Conservation (phyloP, 2,329 filamentous ascomycete species). For the Pseudovirgaria hyperparasitica region DNA sequence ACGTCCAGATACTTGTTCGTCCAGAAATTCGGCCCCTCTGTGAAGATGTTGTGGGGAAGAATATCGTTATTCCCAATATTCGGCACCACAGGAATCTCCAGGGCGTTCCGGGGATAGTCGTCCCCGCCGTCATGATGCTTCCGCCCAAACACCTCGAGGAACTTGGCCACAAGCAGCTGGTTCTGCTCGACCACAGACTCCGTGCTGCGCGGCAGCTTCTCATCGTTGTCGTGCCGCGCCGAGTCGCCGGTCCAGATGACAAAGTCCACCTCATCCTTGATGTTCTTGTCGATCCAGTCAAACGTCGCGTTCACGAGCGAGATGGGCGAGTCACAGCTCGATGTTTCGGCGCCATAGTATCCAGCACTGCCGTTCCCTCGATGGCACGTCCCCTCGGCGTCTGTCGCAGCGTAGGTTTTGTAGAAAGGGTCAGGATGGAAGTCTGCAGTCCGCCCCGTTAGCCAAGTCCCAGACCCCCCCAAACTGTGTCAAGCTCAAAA, state of each 20-base stretch:
- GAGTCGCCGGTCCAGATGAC: slow-evolving; percentile 89
- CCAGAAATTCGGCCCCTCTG: slow-evolving; percentile 75
- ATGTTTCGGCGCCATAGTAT: slow-evolving; percentile 70
- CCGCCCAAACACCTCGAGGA: slow-evolving; percentile 58
- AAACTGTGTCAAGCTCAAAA: slow-evolving; percentile 4
- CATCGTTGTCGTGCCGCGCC: slow-evolving; percentile 79
- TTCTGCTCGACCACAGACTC: slow-evolving; percentile 71
- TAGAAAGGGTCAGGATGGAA: slow-evolving; percentile 87
- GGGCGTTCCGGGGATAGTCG: slow-evolving; percentile 40
- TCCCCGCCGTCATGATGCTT: slow-evolving; percentile 35
- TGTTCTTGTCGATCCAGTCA: slow-evolving; percentile 68
- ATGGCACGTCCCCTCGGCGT: slow-evolving; percentile 62
- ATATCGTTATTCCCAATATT: slow-evolving; percentile 97
- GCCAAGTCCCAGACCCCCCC: neutral
- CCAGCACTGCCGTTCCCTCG: slow-evolving; percentile 64
- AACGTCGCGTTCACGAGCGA: slow-evolving; percentile 79
- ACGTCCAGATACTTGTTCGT: slow-evolving; percentile 63
- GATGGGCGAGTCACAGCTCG: slow-evolving; percentile 76
- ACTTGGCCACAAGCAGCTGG: slow-evolving; percentile 59
- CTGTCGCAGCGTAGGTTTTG: slow-evolving; percentile 61
- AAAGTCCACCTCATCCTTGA: slow-evolving; percentile 74
- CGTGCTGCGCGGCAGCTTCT: slow-evolving; percentile 60
- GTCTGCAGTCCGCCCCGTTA: slow-evolving; percentile 42
- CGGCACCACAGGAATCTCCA: slow-evolving; percentile 70
- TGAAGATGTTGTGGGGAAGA: slow-evolving; percentile 88